Percentiles rank a stretch among this genome's conserved stretches.
Evolutionary conservation across 2,329 filamentous ascomycete species (phyloP).

Genomic region (Stachybotrys chartarum): DNA sequence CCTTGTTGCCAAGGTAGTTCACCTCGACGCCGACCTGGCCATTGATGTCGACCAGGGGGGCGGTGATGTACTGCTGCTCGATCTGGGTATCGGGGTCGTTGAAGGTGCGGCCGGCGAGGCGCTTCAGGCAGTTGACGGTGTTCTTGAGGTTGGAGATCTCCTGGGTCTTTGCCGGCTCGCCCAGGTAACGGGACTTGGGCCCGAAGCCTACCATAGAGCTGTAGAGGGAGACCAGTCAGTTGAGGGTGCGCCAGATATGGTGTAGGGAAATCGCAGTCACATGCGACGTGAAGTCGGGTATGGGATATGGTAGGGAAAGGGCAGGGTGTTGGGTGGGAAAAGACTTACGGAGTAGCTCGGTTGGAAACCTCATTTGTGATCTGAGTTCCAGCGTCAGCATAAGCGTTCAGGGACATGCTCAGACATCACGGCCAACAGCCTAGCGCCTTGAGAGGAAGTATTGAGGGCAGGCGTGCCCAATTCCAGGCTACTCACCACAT

Average conservation of each 20-base stretch:
- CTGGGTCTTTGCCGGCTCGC: conserved; percentile 94
- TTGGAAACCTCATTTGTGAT: conserved; percentile 99
- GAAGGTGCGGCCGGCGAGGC: conserved; percentile 79
- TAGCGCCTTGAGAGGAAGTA: neutral
- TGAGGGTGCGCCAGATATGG: conserved; percentile 8
- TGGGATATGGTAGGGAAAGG: conserved; percentile 1
- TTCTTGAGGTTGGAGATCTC: conserved; percentile 99
- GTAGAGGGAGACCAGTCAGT: conserved; percentile 14
- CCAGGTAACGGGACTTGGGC: conserved; percentile 86
- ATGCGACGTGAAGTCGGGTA: no score
- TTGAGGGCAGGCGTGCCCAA: conserved; percentile 4
- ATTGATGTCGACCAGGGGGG: conserved; percentile 79
- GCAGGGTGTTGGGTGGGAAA: neutral
- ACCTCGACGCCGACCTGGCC: conserved; percentile 95
- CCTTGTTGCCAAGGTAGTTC: conserved; percentile 87
- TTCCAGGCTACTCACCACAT: conserved; percentile 69
- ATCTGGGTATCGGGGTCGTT: conserved; percentile 87
- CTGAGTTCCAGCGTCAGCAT: conserved; percentile 32
- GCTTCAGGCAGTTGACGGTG: conserved; percentile 88
- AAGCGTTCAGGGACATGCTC: neutral
- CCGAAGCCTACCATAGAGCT: conserved; percentile 94
- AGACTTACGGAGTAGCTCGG: conserved; percentile 88
- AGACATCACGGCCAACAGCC: neutral
- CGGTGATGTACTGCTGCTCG: conserved; percentile 87
- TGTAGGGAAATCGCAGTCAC: neutral